phyloP scores from a whole-genome alignment of 345 rosid genomes.

The Streptanthus diversifolius region DNA sequence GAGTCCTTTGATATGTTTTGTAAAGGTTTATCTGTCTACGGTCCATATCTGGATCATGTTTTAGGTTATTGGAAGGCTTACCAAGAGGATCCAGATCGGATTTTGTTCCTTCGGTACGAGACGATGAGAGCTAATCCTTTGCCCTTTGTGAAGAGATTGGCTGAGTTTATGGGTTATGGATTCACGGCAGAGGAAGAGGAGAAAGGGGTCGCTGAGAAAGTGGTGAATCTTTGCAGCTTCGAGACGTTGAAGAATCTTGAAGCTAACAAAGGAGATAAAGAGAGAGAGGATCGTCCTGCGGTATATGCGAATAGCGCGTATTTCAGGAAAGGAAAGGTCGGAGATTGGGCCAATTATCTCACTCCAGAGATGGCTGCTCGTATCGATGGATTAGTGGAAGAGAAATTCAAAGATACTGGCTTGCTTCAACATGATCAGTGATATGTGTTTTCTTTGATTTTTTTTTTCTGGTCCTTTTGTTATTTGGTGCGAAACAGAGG shows the following conservation, averaged over 20 bases:
- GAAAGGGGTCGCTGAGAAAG: constrained; percentile 29
- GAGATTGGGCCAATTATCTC: constrained; percentile 44
- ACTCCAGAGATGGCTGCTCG: constrained; percentile 40
- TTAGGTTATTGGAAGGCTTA: constrained; percentile 34
- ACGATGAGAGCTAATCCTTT: constrained; percentile 34
- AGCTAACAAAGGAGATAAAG: constrained; percentile 35
- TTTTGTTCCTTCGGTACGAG: constrained; percentile 35
- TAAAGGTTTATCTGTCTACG: constrained; percentile 35
- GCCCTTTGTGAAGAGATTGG: constrained; percentile 37
- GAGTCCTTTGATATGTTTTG: constrained; percentile 36
- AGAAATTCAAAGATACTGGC: constrained; percentile 37
- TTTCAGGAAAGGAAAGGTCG: constrained; percentile 42
- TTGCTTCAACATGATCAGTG: constrained; percentile 27
- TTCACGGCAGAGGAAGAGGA: constrained; percentile 34
- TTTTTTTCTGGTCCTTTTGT: neutral
- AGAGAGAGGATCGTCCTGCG: constrained; percentile 20
- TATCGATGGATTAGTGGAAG: constrained; percentile 27
- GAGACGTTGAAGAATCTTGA: constrained; percentile 40
- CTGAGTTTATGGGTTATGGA: constrained; percentile 39
- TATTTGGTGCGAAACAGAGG: constrained; percentile 19
- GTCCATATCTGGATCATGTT: constrained; percentile 41
- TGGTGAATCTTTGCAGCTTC: constrained; percentile 35
- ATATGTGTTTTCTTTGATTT: neutral
- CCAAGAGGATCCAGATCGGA: constrained; percentile 28
- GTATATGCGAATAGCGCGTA: constrained; percentile 23